A percentile compares a stretch with the other conserved stretches of the same genome.
These are phyloP conservation scores for Arthrinium puccinioides DNA, from an alignment of 2,329 filamentous ascomycete species.

Conservation along the genomic window DNA sequence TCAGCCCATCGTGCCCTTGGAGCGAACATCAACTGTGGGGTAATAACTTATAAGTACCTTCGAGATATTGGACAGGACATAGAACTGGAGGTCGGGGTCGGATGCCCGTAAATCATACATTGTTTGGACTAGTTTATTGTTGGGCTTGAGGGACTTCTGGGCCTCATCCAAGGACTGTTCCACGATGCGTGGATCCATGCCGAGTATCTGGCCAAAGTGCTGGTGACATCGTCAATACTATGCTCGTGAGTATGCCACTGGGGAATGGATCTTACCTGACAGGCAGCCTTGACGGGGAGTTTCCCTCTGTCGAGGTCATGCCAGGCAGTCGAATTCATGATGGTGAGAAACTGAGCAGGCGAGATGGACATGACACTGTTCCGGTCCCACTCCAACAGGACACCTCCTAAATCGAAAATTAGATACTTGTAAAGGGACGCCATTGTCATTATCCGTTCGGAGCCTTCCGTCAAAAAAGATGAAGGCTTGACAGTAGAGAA, in stretches of 20 bases:
- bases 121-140: slow-evolving; percentile 5
- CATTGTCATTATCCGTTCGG: too few species aligned
- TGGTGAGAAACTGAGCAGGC: slow-evolving; percentile 6
- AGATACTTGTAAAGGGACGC: slow-evolving; percentile 7
- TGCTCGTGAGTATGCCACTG: not conserved
- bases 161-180: slow-evolving; percentile 5
- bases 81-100: slow-evolving; percentile 8
- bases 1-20: not conserved
- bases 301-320: slow-evolving; percentile 10
- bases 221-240: not conserved
- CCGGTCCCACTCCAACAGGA: slow-evolving; percentile 12
- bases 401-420: slow-evolving; percentile 13
- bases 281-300: slow-evolving; percentile 8
- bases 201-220: slow-evolving; percentile 4
- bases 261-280: slow-evolving; percentile 3
- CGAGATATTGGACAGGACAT: slow-evolving; percentile 17
- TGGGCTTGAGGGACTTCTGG: slow-evolving; percentile 8
- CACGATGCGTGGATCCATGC: slow-evolving; percentile 3
- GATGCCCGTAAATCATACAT: slow-evolving; percentile 7
- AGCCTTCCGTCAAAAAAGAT: too few species aligned
- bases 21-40: not conserved
- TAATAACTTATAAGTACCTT: slow-evolving; percentile 5
- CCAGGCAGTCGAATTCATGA: slow-evolving; percentile 12
- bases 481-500: too few species aligned
- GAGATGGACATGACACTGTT: slow-evolving; percentile 5